Percentiles rank a stretch among this genome's conserved stretches.
phyloP scores from a whole-genome alignment of 2,329 filamentous ascomycete genomes.

The Chrysoporthe austroafricana region DNA sequence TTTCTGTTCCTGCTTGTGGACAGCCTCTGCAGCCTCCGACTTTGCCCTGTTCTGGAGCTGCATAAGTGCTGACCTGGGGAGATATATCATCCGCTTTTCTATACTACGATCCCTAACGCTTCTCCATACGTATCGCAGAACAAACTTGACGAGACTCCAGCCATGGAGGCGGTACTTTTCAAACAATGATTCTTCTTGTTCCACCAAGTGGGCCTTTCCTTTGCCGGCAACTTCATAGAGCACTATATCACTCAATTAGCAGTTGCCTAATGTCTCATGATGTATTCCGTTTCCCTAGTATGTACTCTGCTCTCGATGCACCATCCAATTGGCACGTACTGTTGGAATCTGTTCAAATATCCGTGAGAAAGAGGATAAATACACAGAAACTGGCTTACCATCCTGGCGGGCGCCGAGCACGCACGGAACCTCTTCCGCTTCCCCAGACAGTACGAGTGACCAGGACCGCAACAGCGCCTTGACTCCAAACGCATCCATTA shows the following conservation, averaged over 20 bases:
- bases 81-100: slow-evolving; percentile 43
- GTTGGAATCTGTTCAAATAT: background rate
- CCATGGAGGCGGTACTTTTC: background rate
- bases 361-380: background rate
- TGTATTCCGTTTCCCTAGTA: background rate
- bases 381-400: background rate
- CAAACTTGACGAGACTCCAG: slow-evolving; percentile 11
- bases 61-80: slow-evolving; percentile 39
- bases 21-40: slow-evolving; percentile 33
- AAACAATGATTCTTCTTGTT: background rate
- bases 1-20: slow-evolving; percentile 22
- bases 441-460: slow-evolving; percentile 47
- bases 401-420: background rate
- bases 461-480: slow-evolving; percentile 48
- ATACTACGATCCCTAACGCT: slow-evolving; percentile 35
- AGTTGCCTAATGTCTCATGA: background rate
- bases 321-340: background rate
- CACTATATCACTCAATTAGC: background rate
- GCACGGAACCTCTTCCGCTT: slow-evolving; percentile 43
- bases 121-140: slow-evolving; percentile 36
- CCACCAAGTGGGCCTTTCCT: background rate
- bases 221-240: background rate
- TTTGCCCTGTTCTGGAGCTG: slow-evolving; percentile 38
- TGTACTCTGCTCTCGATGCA: background rate
- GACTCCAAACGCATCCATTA: slow-evolving; percentile 51